Evolutionary conservation across 495 filamentous ascomycete species (phyloP).

Genomic region (Neurospora intermedia): DNA sequence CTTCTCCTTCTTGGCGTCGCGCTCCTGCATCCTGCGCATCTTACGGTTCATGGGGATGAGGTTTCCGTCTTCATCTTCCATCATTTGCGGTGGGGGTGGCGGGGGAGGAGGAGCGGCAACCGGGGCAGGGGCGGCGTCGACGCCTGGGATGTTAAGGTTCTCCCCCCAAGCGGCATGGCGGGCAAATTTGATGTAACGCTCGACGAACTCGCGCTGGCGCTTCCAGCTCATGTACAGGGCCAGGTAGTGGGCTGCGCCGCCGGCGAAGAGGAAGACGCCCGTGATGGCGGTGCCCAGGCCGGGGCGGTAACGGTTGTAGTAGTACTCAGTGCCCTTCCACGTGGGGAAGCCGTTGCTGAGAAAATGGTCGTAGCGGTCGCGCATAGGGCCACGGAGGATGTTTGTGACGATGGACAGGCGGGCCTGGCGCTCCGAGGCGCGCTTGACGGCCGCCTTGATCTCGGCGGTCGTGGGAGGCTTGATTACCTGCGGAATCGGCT

Average conservation of each 20-base stretch:
- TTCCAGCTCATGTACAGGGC: slow-evolving; percentile 76
- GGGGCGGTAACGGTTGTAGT: slow-evolving; percentile 87
- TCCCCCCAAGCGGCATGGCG: slow-evolving; percentile 77
- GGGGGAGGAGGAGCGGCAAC: slow-evolving; percentile 27
- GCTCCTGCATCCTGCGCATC: slow-evolving; percentile 79
- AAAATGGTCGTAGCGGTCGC: slow-evolving; percentile 94
- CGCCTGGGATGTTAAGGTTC: slow-evolving; percentile 42
- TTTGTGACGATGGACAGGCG: slow-evolving; percentile 73
- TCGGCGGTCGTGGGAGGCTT: slow-evolving; percentile 63
- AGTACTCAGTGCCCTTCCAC: slow-evolving; percentile 97
- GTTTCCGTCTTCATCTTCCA: slow-evolving; percentile 36
- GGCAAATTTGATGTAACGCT: slow-evolving; percentile 83
- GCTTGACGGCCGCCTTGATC: slow-evolving; percentile 61
- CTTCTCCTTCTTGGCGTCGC: slow-evolving; percentile 60
- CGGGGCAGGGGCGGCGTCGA: slow-evolving; percentile 38
- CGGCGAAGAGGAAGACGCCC: slow-evolving; percentile 75
- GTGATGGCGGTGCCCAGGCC: slow-evolving; percentile 74
- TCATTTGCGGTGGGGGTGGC: slow-evolving; percentile 22
- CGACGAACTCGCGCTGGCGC: slow-evolving; percentile 81
- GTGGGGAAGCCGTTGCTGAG: slow-evolving; percentile 85
- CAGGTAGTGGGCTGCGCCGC: slow-evolving; percentile 76
- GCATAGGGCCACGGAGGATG: slow-evolving; percentile 65
- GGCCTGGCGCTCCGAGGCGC: slow-evolving; percentile 67
- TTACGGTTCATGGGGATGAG: slow-evolving; percentile 63
- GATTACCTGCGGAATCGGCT: slow-evolving; percentile 52